Evolutionary conservation across 805 yeast species (phyloP).

Genomic region (Starmerella apis): DNA sequence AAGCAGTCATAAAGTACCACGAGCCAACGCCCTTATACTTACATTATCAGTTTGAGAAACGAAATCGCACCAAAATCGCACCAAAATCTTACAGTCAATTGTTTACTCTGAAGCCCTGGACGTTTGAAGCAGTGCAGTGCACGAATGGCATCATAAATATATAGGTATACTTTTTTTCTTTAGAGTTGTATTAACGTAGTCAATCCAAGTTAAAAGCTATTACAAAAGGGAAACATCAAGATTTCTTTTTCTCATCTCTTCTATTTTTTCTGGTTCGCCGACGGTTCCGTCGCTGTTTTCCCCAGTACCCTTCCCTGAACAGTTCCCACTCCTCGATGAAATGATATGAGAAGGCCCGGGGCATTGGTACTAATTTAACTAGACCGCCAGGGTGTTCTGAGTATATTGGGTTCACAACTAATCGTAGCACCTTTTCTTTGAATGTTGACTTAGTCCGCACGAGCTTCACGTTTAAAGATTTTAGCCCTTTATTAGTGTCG

Average conservation of each 20-base stretch:
- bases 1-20: too few species aligned
- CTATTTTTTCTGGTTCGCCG: not conserved
- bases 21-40: too few species aligned
- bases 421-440: constrained; percentile 26
- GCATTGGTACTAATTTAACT: constrained; percentile 69
- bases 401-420: constrained; percentile 27
- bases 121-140: too few species aligned
- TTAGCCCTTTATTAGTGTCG: constrained; percentile 77
- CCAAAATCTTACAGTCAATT: too few species aligned
- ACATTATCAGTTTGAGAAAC: too few species aligned
- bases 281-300: constrained; percentile 25
- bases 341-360: constrained; percentile 71
- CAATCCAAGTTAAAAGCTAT: too few species aligned
- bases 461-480: constrained; percentile 69
- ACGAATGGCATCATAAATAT: too few species aligned
- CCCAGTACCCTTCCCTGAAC: constrained; percentile 89
- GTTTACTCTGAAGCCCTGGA: too few species aligned
- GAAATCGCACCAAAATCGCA: too few species aligned
- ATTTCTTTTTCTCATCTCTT: not conserved
- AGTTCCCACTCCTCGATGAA: constrained; percentile 91
- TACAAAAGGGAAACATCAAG: too few species aligned
- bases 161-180: too few species aligned
- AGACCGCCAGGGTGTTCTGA: constrained; percentile 46
- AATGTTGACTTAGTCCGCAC: constrained; percentile 34
- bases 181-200: too few species aligned